A percentile compares a stretch with the other conserved stretches of the same genome.
Evolutionary conservation across 2,329 filamentous ascomycete genomes (phyloP).

Genomic region (Fusarium mangiferae): DNA sequence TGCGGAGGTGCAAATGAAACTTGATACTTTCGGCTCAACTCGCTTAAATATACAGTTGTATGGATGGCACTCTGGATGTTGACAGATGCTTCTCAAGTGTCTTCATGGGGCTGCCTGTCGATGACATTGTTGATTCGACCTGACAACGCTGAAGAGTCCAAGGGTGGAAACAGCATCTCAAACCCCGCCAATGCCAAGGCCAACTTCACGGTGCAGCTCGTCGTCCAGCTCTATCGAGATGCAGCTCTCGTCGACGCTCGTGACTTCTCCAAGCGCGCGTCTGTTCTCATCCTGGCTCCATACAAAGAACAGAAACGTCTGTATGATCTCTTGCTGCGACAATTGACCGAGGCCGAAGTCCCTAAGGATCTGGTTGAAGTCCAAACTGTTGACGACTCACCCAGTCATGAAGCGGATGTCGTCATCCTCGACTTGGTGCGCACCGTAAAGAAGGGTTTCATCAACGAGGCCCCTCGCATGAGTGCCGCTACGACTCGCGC

Average conservation of each 20-base stretch:
- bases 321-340: background rate
- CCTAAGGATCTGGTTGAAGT: background rate
- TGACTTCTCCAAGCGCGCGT: background rate
- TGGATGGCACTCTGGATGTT: background rate
- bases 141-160: background rate
- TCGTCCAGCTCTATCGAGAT: background rate
- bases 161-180: background rate
- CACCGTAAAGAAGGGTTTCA: background rate
- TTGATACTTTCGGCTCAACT: background rate
- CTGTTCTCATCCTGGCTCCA: background rate
- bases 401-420: background rate
- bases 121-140: background rate
- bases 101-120: background rate
- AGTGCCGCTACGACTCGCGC: background rate
- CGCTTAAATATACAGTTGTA: background rate
- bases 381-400: background rate
- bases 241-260: background rate
- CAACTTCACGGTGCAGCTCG: background rate
- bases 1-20: background rate
- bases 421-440: background rate
- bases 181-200: background rate
- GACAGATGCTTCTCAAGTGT: background rate
- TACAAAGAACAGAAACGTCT: background rate
- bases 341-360: background rate
- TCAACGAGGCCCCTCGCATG: background rate